Percentiles rank a stretch among this genome's conserved stretches.
Conservation (phyloP, 257 asterid genomes). For the Solanum sejunctum region DNA sequence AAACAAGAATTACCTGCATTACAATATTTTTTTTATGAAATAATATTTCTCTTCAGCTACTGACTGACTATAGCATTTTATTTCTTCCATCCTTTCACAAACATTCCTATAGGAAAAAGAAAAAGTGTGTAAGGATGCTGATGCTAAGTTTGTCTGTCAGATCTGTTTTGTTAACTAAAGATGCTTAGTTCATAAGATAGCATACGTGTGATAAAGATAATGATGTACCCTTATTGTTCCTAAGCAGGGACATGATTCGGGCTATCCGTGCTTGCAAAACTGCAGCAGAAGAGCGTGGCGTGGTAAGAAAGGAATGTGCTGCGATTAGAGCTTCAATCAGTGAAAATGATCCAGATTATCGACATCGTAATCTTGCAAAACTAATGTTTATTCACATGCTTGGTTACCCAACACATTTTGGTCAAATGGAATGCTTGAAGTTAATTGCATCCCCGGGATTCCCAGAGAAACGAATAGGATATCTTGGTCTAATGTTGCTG, state of each 20-base stretch:
- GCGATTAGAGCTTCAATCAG: conserved; percentile 90
- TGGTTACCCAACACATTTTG: conserved; percentile 98
- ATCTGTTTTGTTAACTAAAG: background rate
- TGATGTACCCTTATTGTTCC: background rate
- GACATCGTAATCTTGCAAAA: conserved; percentile 95
- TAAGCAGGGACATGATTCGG: conserved; percentile 96
- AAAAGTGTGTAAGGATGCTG: background rate
- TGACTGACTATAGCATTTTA: background rate
- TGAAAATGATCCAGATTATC: conserved; percentile 76
- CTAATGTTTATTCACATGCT: conserved; percentile 99
- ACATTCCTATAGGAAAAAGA: background rate
- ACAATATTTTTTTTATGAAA: background rate
- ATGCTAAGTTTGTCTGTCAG: background rate
- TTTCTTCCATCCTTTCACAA: background rate
- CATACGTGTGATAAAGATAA: background rate
- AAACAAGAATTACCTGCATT: background rate
- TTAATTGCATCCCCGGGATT: conserved; percentile 95
- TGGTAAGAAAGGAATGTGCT: conserved; percentile 96
- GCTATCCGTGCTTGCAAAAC: conserved; percentile 94
- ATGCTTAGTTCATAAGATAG: background rate
- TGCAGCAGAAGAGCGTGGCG: conserved; percentile 99
- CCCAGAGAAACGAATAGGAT: conserved; percentile 98
- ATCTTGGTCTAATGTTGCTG: conserved; percentile 97
- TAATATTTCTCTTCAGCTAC: background rate
- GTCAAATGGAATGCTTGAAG: conserved; percentile 99